Evolutionary conservation across 768 basidiomycete genomes (phyloP).

Genomic region (Termitomyces titanicus): DNA sequence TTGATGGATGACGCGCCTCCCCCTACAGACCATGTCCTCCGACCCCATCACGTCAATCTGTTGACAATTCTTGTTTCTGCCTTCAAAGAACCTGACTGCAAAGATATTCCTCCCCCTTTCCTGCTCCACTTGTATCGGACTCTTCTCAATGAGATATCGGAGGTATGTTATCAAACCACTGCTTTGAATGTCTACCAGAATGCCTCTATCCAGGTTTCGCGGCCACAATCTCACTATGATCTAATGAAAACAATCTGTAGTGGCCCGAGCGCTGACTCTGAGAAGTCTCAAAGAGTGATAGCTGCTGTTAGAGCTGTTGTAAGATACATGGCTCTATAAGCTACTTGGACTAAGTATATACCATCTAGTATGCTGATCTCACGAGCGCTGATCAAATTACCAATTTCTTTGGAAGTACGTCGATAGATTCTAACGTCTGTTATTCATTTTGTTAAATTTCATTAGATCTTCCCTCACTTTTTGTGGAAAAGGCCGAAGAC

Average conservation of each 20-base stretch:
- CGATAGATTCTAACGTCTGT: conserved; percentile 11
- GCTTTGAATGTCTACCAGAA: background rate
- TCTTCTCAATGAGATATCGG: conserved; percentile 66
- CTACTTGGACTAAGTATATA: background rate
- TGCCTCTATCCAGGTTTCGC: conserved; percentile 46
- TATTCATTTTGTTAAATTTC: background rate
- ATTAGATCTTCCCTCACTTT: conserved; percentile 54
- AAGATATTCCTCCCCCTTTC: conserved; percentile 53
- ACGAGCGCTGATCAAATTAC: conserved; percentile 56
- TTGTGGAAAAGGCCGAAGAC: conserved; percentile 54
- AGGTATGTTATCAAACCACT: conserved; percentile 35
- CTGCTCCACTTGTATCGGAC: conserved; percentile 62
- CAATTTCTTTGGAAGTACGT: conserved; percentile 55
- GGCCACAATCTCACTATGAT: conserved; percentile 53
- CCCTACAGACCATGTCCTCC: conserved; percentile 62
- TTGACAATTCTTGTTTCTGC: conserved; percentile 59
- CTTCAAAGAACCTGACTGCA: conserved; percentile 56
- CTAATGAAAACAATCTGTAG: conserved; percentile 40
- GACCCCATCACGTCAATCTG: conserved; percentile 75
- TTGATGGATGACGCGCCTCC: conserved; percentile 50
- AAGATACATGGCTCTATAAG: background rate
- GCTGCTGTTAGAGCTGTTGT: conserved; percentile 39
- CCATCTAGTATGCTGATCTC: conserved; percentile 43
- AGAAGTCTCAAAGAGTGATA: conserved; percentile 41
- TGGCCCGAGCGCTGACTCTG: conserved; percentile 41